These are phyloP conservation scores for Lachancea lanzarotensis DNA, from an alignment of 805 yeast species.

Conservation along the genomic window DNA sequence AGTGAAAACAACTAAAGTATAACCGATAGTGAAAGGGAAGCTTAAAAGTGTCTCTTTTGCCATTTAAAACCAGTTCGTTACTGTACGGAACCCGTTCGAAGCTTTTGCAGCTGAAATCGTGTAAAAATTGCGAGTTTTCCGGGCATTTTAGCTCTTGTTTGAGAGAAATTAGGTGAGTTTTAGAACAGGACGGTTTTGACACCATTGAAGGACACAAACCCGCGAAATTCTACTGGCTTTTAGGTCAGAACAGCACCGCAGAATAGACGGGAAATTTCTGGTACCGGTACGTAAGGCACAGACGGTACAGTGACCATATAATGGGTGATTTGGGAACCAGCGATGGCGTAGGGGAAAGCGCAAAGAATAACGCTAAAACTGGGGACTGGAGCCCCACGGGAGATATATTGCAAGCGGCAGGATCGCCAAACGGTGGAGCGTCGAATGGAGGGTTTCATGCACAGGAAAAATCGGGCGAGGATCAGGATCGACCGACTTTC, in stretches of 20 bases:
- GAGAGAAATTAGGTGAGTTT: not conserved
- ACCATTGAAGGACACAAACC: not conserved
- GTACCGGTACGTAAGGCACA: too few relatives aligned
- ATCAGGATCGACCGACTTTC: slow-evolving; percentile 2
- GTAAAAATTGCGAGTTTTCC: not conserved
- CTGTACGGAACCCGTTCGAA: too few relatives aligned
- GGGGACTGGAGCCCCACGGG: slow-evolving; percentile 1
- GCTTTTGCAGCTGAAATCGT: not conserved
- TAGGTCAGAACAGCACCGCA: not conserved
- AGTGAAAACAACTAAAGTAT: too few relatives aligned
- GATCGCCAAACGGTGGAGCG: not conserved
- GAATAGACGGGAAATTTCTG: too few relatives aligned
- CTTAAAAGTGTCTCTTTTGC: too few relatives aligned
- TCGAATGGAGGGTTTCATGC: not conserved
- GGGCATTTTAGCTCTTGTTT: not conserved
- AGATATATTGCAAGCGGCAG: not conserved
- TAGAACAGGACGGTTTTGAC: not conserved
- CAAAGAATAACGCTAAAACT: not conserved
- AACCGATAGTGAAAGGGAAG: too few relatives aligned
- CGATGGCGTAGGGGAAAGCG: not conserved
- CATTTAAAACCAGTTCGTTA: not conserved
- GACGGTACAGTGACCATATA: not conserved
- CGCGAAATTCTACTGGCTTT: not conserved
- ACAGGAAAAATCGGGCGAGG: not conserved
- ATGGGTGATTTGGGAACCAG: not conserved